Evolutionary conservation across 441 rosid genomes (phyloP).

Genomic region (Omphalea diandra): DNA sequence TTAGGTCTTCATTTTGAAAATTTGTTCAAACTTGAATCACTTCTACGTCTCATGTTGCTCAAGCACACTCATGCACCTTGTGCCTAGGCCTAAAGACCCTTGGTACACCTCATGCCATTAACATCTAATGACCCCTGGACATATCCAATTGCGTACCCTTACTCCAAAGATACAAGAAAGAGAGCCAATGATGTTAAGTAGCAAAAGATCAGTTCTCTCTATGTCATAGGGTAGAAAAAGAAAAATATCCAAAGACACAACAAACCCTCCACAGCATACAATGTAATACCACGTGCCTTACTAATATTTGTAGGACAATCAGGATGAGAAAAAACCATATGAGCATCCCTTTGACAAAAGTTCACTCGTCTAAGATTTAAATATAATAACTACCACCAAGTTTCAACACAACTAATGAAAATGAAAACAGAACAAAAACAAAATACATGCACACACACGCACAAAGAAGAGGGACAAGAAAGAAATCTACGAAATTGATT

Average conservation of each 20-base stretch:
- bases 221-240: neutral
- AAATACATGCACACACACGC: no score
- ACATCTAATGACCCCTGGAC: no score
- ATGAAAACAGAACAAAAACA: neutral
- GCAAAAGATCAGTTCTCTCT: neutral
- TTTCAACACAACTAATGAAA: neutral
- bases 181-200: no score
- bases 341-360: neutral
- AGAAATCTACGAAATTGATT: neutral
- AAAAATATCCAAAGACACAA: neutral
- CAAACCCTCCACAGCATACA: neutral
- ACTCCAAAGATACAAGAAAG: no score
- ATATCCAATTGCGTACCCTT: no score
- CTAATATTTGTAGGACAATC: neutral
- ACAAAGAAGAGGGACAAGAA: no score
- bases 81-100: no score
- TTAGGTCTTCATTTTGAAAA: no score
- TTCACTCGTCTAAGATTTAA: neutral
- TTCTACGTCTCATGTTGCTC: no score
- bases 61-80: no score
- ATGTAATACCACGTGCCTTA: neutral
- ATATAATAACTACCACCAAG: neutral
- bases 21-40: no score
- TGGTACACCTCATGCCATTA: no score
- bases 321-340: neutral